Evolutionary conservation across 106 monocot species (phyloP), one percentile per base, ranked within the genome.

Genomic region (Triglochin maritima): DNA sequence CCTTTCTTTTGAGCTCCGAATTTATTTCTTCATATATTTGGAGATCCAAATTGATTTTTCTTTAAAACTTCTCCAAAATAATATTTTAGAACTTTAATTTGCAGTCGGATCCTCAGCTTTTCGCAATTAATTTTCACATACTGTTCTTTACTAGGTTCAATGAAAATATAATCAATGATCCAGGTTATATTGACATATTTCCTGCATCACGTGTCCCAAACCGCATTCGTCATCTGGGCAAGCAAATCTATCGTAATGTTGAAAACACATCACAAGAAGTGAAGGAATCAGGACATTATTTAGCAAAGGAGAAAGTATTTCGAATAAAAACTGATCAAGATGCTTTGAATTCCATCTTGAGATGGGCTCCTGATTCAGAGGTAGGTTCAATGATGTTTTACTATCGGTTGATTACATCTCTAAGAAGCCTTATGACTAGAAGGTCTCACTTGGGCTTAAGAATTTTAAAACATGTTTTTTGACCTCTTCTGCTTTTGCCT

Each of bases 151-250:
- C 75, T 84, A 95, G 96, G 88, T 96, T 91, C 83, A 96, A 74
- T 86, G 96, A 91, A 79, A 96, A 96, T 82, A 86, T 96, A 66
- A 80, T 84, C 57, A 69, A 42, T 73, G 80, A 96, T 79, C 96
- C 90, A 73, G 96, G 96, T 74, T 78, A 62, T 69, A 64, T 96
- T 68, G 91, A 96, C 80, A 75, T 96, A 62, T 91, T 83, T 72
- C 86, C 96, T 9, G 81, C 79, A 55, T 88, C 96, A 57, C 78
- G 74, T 11, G 85, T 96, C 50, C 82, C 90, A 65, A 96, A 77
- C 45, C 70, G 76, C 47, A 76, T 91, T 72, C 85, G 79, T 8
- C 76, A 80, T 73, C 71, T 79, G 63, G 77, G 76, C 51, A 76
- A 74, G 66, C 69, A 87, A 54, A 76, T 91, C 60, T 85, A 69